A percentile compares a stretch with the other conserved stretches of the same genome.
phyloP scores from a whole-genome alignment of 306 rosid species.

The Malus asiatica region DNA sequence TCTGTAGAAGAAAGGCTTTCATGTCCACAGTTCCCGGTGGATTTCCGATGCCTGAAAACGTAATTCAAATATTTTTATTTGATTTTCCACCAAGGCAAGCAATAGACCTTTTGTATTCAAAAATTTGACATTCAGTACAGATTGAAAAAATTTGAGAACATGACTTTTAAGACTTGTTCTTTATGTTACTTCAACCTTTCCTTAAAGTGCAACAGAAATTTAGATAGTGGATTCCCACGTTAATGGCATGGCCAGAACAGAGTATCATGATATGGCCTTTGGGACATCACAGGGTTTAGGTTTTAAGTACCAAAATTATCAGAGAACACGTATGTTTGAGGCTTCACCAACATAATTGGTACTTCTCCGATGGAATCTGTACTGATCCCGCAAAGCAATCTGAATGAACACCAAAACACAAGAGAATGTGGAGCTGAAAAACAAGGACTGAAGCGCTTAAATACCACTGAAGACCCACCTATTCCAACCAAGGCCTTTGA shows the following conservation, averaged over 20 bases:
- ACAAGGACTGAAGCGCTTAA: not conserved
- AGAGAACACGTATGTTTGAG: too few species aligned
- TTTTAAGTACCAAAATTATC: too few species aligned
- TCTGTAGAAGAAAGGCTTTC: constrained; percentile 77
- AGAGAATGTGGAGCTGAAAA: not conserved
- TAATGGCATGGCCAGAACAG: too few species aligned
- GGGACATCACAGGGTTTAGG: too few species aligned
- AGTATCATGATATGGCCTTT: too few species aligned
- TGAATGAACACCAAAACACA: not conserved
- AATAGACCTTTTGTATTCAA: constrained; percentile 3
- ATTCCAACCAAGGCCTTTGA: constrained; percentile 88
- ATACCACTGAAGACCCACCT: constrained; percentile 36
- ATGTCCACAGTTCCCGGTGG: constrained; percentile 84
- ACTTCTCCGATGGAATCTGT: too few species aligned
- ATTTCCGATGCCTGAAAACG: constrained; percentile 69
- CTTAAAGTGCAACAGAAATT: too few species aligned
- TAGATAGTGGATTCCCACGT: too few species aligned
- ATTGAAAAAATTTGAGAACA: not conserved
- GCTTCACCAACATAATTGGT: too few species aligned
- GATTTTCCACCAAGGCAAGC: not conserved
- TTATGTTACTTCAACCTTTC: too few species aligned
- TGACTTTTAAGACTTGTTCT: not conserved
- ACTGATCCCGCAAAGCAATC: too few species aligned
- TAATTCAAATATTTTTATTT: not conserved
- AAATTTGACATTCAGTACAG: not conserved